phyloP scores from a whole-genome alignment of 345 rosid species.

The Lepidium didymum region DNA sequence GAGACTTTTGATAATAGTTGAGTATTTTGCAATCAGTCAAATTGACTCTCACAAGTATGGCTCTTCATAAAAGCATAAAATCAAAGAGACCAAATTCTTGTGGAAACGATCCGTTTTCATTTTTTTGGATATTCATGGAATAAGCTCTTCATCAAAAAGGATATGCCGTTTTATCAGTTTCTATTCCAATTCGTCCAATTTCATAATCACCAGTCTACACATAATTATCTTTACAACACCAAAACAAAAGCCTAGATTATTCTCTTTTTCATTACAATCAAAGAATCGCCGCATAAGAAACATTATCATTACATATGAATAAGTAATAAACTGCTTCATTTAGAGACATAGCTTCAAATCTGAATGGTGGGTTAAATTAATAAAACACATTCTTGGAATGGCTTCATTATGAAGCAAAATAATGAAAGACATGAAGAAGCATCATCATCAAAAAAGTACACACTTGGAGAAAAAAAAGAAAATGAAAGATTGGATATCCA shows the following conservation, averaged over 20 bases:
- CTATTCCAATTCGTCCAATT: conserved; percentile 11
- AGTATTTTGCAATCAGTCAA: neutral
- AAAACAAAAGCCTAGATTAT: neutral
- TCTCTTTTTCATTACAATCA: neutral
- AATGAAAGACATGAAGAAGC: conserved; percentile 12
- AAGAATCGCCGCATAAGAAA: conserved; percentile 4
- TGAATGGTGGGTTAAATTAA: neutral
- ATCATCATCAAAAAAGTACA: conserved; percentile 14
- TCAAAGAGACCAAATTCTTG: conserved; percentile 10
- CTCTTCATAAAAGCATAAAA: conserved; percentile 17
- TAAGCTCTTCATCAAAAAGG: conserved; percentile 16
- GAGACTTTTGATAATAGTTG: neutral
- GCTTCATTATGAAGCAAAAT: conserved; percentile 17
- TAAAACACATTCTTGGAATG: neutral
- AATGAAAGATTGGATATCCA: conserved; percentile 23
- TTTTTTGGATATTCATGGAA: conserved; percentile 26
- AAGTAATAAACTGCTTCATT: neutral
- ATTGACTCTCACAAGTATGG: neutral
- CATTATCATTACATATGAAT: neutral
- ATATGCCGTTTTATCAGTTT: conserved; percentile 15
- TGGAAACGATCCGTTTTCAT: conserved; percentile 15
- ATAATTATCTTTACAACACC: neutral
- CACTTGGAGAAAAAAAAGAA: neutral
- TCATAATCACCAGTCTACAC: neutral
- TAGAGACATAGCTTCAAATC: conserved; percentile 1